Evolutionary conservation across 352 stramenopile genomes (phyloP), one percentile per base, ranked within the genome.

Genomic region (Phytophthora pini): DNA sequence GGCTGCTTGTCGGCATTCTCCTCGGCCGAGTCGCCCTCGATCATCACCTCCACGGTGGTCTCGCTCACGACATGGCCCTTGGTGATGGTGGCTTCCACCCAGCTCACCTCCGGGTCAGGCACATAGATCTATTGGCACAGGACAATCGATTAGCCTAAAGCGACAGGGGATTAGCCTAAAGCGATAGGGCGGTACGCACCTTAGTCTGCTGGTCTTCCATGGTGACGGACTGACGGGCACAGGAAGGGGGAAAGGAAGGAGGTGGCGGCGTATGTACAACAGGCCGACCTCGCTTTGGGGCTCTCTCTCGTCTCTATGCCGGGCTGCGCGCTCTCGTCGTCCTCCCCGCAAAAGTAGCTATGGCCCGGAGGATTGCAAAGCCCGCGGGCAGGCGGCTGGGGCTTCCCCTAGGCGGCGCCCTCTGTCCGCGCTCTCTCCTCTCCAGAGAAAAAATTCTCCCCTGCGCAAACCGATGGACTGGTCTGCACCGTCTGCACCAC

Each of bases 61-160:
- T 92, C 81, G 67, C 88, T 91, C n/a, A 90, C 76, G 17, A 90
- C 70, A 50, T 92, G 82, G 68, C 82, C 80, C 58, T 93, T 93
- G 36, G 87, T 90, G 63, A 96, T 93, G 49, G 79, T 84, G 53
- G 84, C 88, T 58, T 92, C 83, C 45, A 94, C 85, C 85, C 87
- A 96, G 45, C 76, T 87, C 56, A 96, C 86, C 45, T 88, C 76
- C 34, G 70, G 51, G 68, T 96, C 85, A 5, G 83, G 84, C 46
- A 96, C 85, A 76, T 95, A 95, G 53, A 95, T 80, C 86, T 95
- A 74, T 27, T 53, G 31, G 27, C 5, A 12, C 39, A 11, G 11
- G 13, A 44, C 7, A 12, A 15, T 7, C 4, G 11, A 26, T 38
- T 60, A 31, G 40, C 27, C 12, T 51, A 51, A 54, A 55, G 43